Percentiles rank a stretch among this genome's conserved stretches.
phyloP scores from a whole-genome alignment of 306 rosid genomes.

The Acmispon strigosus region DNA sequence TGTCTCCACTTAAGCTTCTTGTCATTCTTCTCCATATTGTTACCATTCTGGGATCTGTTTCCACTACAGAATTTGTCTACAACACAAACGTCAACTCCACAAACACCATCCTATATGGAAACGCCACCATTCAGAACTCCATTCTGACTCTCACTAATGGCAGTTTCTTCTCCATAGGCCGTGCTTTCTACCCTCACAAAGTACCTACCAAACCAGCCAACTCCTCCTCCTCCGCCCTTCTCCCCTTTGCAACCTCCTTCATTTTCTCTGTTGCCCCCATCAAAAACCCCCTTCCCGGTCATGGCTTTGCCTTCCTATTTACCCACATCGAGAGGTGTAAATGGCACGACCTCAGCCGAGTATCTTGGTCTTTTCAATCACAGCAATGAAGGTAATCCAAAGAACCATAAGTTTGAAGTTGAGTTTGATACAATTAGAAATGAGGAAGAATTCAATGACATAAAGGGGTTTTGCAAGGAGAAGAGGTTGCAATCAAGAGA shows the following conservation, averaged over 20 bases:
- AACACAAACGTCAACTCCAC: constrained; percentile 51
- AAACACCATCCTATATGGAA: constrained; percentile 30
- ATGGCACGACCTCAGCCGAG: constrained; percentile 36
- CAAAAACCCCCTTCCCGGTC: constrained; percentile 27
- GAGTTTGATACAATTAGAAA: constrained; percentile 45
- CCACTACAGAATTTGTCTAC: constrained; percentile 48
- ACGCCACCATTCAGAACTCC: constrained; percentile 32
- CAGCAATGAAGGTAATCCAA: constrained; percentile 26
- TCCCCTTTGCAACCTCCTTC: constrained; percentile 54
- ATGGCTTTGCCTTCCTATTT: constrained; percentile 46
- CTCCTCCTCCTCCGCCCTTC: constrained; percentile 31
- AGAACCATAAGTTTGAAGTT: constrained; percentile 36
- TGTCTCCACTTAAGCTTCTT: constrained; percentile 24
- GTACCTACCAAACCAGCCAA: constrained; percentile 29
- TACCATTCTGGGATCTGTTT: constrained; percentile 8
- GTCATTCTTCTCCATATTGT: neutral
- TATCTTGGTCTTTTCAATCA: constrained; percentile 40
- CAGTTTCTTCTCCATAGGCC: constrained; percentile 34
- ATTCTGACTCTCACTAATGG: constrained; percentile 43
- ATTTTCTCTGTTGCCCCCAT: constrained; percentile 38
- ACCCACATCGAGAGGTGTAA: constrained; percentile 29
- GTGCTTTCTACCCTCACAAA: constrained; percentile 42
- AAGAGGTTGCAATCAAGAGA: constrained; percentile 56
- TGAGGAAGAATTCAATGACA: constrained; percentile 36
- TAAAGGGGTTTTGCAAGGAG: constrained; percentile 49